Percentiles rank a stretch among this genome's conserved stretches.
These are phyloP conservation scores for Rosa multiflora DNA, from an alignment of 306 rosid species.

Conservation along the genomic window DNA sequence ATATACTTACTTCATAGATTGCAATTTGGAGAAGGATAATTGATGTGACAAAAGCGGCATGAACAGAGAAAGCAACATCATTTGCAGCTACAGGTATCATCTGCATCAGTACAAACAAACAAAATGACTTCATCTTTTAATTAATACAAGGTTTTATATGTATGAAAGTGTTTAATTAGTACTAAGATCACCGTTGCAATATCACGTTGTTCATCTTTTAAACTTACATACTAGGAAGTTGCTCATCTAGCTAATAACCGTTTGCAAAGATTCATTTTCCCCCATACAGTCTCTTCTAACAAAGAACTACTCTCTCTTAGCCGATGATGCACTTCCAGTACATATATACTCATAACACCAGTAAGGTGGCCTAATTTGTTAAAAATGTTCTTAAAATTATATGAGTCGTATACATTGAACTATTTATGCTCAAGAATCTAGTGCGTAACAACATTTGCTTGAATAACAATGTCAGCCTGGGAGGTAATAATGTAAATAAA, in stretches of 20 bases:
- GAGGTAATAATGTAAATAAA: not conserved
- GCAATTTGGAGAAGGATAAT: constrained; percentile 66
- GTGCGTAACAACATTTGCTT: no score
- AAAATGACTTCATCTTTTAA: not conserved
- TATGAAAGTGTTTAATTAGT: not conserved
- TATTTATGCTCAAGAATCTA: no score
- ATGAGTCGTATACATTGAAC: no score
- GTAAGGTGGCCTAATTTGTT: no score
- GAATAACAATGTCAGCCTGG: not conserved
- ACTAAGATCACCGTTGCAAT: not conserved
- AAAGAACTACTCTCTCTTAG: no score
- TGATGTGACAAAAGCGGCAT: constrained; percentile 77
- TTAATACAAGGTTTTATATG: not conserved
- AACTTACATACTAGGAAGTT: no score
- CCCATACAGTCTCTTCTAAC: no score
- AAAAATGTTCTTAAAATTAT: no score
- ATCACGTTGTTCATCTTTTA: not conserved
- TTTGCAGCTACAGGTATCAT: constrained; percentile 97
- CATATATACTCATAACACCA: no score
- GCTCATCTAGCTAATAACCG: no score
- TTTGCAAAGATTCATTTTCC: no score
- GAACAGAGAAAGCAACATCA: constrained; percentile 85
- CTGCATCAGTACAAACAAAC: constrained; percentile 36
- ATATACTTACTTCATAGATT: constrained; percentile 61
- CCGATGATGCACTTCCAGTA: no score